Evolutionary conservation across 2,329 filamentous ascomycete genomes (phyloP), one percentile per base, ranked within the genome.

Genomic region (Aspergillus sp.): DNA sequence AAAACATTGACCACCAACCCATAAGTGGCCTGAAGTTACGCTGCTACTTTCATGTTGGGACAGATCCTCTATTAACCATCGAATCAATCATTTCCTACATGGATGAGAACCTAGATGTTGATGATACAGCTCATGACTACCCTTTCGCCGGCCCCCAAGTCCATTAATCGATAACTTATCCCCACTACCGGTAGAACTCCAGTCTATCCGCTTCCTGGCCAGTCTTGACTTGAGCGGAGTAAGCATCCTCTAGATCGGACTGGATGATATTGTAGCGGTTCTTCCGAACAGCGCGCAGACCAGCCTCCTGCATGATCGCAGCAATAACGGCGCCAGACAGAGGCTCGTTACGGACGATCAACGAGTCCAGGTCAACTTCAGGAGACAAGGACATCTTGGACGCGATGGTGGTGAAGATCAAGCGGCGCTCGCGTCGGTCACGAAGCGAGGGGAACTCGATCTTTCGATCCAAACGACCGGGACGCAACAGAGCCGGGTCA

Each of bases 261-360:
- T 99, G 94, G 67, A 99, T 97, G 72, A 99, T 99, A 76, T 99
- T 97, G 78, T 99, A 99, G 66, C 94, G 82, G 77, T 99, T 97
- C 86, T 97, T 97, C 66, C 93, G 84, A 59, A 97, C 93, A 21
- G 93, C 93, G 61, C 92, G 85, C 63, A 99, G 81, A 61, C 94
- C 94, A 29, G 94, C 94, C 77, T 99, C 94, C 75, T 99, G 94
- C 94, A 99, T 99, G 71, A 99, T 96, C 47, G 94, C 94, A 45
- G 94, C 92, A 71, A 99, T 99, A 64, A 99, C 88, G 52, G 94
- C 94, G 64, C 94, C 94, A 45, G 89, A 95, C 45, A 99, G 79
- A 2, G 94, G 94, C 71, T 99, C 94, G 70, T 97, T 99, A 66
- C 94, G 86, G 61, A 97, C 91, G 67, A 99, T 99, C 67, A 99